Evolutionary conservation across 768 basidiomycete genomes (phyloP).

Genomic region (Dentipellis sp.): DNA sequence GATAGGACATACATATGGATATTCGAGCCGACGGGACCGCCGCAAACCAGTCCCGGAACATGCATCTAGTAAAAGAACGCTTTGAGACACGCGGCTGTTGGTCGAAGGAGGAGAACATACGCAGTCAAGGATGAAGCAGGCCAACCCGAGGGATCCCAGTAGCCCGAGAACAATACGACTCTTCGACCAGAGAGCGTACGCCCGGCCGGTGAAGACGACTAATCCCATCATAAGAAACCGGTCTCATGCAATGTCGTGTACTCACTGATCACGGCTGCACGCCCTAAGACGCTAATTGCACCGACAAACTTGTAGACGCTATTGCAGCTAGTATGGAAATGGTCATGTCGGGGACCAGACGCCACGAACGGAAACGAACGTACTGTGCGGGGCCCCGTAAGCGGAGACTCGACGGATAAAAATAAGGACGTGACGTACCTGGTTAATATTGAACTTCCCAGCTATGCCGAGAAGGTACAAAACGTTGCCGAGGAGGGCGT

Average conservation of each 20-base stretch:
- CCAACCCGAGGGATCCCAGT: neutral
- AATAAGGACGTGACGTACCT: neutral
- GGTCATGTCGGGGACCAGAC: neutral
- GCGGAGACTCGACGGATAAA: neutral
- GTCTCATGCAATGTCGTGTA: neutral
- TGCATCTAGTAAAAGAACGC: slow-evolving; percentile 17
- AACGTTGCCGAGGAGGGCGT: slow-evolving; percentile 25
- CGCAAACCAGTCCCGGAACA: slow-evolving; percentile 14
- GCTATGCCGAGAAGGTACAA: slow-evolving; percentile 20
- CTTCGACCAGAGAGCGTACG: neutral
- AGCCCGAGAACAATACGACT: neutral
- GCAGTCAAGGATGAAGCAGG: neutral
- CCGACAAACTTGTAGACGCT: slow-evolving; percentile 20
- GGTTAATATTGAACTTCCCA: slow-evolving; percentile 9
- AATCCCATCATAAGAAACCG: neutral
- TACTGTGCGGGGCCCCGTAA: neutral
- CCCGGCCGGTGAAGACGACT: neutral
- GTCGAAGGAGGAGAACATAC: neutral
- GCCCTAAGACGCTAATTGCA: slow-evolving; percentile 22
- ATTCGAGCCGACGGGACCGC: slow-evolving; percentile 5
- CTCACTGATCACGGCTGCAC: slow-evolving; percentile 18
- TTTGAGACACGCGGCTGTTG: neutral
- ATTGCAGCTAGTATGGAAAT: slow-evolving; percentile 17
- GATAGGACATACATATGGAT: slow-evolving; percentile 10
- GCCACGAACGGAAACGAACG: neutral